Percentiles rank a stretch among this genome's conserved stretches.
phyloP scores from a whole-genome alignment of 2,329 filamentous ascomycete genomes.

The Teratosphaeria gauchensis region DNA sequence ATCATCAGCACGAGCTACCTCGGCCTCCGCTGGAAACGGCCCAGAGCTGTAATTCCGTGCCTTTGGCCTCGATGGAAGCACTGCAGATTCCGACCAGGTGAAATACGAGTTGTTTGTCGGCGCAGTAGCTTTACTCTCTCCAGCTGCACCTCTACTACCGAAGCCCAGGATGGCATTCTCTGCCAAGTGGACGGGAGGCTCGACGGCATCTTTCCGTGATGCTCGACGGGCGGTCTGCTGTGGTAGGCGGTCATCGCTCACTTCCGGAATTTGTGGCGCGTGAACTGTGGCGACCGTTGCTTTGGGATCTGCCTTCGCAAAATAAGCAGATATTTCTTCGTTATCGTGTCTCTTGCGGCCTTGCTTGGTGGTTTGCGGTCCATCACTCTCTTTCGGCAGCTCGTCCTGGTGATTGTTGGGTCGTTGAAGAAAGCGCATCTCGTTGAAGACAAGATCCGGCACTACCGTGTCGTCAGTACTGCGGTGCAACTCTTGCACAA shows the following conservation, averaged over 20 bases:
- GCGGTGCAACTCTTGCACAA: conserved; percentile 9
- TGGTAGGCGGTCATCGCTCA: neutral
- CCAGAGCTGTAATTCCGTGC: neutral
- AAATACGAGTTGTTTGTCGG: conserved; percentile 26
- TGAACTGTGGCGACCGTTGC: conserved; percentile 2
- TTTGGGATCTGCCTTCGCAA: conserved; percentile 20
- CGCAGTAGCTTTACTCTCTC: conserved; percentile 2
- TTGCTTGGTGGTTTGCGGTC: conserved; percentile 26
- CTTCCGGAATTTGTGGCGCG: neutral
- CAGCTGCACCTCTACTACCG: conserved; percentile 25
- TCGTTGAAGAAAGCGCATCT: conserved; percentile 40
- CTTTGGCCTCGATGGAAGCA: conserved; percentile 8
- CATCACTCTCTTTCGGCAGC: conserved; percentile 10
- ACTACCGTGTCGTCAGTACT: conserved; percentile 27
- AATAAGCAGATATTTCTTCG: conserved; percentile 38
- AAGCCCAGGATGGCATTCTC: conserved; percentile 30
- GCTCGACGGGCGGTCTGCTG: neutral
- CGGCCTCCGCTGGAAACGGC: neutral
- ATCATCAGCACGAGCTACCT: neutral
- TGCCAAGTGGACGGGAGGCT: conserved; percentile 23
- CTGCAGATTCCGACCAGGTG: conserved; percentile 34
- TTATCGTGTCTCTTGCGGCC: conserved; percentile 25
- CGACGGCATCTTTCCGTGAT: neutral
- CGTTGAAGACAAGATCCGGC: conserved; percentile 43
- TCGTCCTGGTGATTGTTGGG: conserved; percentile 19